A percentile compares a stretch with the other conserved stretches of the same genome.
phyloP scores from a whole-genome alignment of 805 yeast genomes.

The Teunomyces tritomae region DNA sequence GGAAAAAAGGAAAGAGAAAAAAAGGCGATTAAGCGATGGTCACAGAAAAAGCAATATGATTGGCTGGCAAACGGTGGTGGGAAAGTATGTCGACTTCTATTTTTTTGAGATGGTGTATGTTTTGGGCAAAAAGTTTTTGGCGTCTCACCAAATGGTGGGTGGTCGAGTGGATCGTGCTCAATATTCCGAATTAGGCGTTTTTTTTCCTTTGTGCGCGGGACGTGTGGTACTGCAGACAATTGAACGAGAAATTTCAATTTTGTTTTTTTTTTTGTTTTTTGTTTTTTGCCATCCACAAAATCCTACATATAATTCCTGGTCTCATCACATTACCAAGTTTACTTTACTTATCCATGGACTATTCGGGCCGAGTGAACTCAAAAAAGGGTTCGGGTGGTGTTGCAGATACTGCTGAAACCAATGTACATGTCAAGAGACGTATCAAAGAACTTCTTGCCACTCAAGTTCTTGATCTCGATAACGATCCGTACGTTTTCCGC shows the following conservation, averaged over 20 bases:
- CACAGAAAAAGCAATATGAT: background rate
- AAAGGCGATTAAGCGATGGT: background rate
- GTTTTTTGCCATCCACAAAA: too few relatives aligned
- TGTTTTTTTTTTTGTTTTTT: too few relatives aligned
- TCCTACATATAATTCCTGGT: background rate
- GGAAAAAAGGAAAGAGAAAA: background rate
- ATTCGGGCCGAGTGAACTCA: constrained; percentile 84
- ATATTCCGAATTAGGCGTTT: constrained; percentile 2
- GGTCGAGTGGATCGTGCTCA: background rate
- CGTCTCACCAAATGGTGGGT: background rate
- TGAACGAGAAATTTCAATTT: background rate
- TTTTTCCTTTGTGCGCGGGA: background rate
- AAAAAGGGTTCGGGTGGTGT: constrained; percentile 90
- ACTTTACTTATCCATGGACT: constrained; percentile 57
- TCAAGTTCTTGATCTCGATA: constrained; percentile 50
- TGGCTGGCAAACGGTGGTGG: background rate
- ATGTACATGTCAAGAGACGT: constrained; percentile 65
- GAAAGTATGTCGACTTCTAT: background rate
- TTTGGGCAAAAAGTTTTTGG: background rate
- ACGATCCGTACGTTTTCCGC: constrained; percentile 80
- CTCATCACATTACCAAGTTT: background rate
- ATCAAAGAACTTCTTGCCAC: constrained; percentile 58
- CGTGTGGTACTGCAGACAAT: constrained; percentile 1
- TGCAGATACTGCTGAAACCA: constrained; percentile 70
- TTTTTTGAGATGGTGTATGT: background rate